A percentile compares a stretch with the other conserved stretches of the same genome.
Evolutionary conservation across 2,329 filamentous ascomycete species (phyloP).

Genomic region (Arthrobotrys iridis): DNA sequence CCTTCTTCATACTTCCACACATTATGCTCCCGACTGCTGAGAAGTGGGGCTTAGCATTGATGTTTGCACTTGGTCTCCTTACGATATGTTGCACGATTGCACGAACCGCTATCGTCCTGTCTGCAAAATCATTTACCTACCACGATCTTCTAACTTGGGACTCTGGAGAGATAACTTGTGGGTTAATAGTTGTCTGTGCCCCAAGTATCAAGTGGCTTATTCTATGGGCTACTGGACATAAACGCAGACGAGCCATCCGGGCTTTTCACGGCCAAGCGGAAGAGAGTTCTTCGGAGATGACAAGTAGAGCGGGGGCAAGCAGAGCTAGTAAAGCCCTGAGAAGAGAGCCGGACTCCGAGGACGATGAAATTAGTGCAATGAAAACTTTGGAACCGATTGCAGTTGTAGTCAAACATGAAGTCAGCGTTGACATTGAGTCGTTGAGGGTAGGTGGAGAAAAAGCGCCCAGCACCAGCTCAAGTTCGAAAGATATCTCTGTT

Average conservation of each 20-base stretch:
- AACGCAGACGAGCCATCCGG: constrained; percentile 40
- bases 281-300: constrained; percentile 31
- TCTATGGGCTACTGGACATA: constrained; percentile 46
- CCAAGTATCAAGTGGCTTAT: constrained; percentile 52
- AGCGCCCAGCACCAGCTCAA: constrained; percentile 34
- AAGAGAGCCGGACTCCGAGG: constrained; percentile 16
- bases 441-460: constrained; percentile 40
- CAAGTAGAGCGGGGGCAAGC: constrained; percentile 23
- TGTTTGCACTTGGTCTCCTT: constrained; percentile 49
- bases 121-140: constrained; percentile 46
- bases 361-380: constrained; percentile 38
- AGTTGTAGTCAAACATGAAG: constrained; percentile 45
- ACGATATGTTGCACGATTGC: constrained; percentile 47
- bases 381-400: constrained; percentile 31
- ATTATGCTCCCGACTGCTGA: constrained; percentile 50
- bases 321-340: constrained; percentile 11
- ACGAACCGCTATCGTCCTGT: constrained; percentile 45
- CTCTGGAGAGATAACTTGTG: constrained; percentile 50
- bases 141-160: constrained; percentile 51
- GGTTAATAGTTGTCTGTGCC: constrained; percentile 46
- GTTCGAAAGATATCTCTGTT: constrained; percentile 42
- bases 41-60: constrained; percentile 44
- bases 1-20: constrained; percentile 52
- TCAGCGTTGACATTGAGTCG: constrained; percentile 46
- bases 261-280: constrained; percentile 48